Base-by-base conservation (phyloP, 306 rosid genomes). In the Hylodesmum podocarpum region DNA sequence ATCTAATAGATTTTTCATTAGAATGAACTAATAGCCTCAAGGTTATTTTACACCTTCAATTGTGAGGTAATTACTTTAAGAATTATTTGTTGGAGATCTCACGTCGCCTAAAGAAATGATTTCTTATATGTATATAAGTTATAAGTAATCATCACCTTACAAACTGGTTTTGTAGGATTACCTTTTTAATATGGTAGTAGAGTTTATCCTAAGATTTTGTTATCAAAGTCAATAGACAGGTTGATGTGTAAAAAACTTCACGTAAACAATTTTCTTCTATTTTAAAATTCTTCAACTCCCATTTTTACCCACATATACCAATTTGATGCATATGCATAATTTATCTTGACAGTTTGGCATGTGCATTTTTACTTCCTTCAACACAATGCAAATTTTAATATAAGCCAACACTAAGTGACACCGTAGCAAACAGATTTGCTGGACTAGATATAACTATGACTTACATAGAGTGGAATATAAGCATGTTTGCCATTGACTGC, bases 391-490 rank as follows among this genome's bases (percentile, higher is more conserved):
- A 2, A 51, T 58, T 57, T 1, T 25, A 19, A 57, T 21, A 46
- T 46, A 34, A n/a, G 14, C 6, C 2, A 33, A 33, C 37, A 33
- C 5, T 12, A 33, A 1, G 37, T 13, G 10, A 36, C 13, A 40
- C 21, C 8, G 25, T 33, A 51, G 43, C 31, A 40, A 54, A 66
- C 19, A 10, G 18, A 63, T 22, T 40, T 67, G 19, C 8, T 11
- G 28, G 58, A 18, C 19, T 6, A 19, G 67, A 36, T 41, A 27
- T 44, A 14, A n/a, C 27, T 15, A 51, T 18, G 65, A 54, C 93
- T 89, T 84, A 87, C 96, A 72, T 79, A 64, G 49, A 89, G 86
- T 13, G 96, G 91, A 66, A 91, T 85, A 81, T 88, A 89, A 67
- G 86, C 83, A 46, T 88, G 86, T 70, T 76, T 80, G 28, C 93